phyloP scores from a whole-genome alignment of 768 basidiomycete species.

The Exidia glandulosa region DNA sequence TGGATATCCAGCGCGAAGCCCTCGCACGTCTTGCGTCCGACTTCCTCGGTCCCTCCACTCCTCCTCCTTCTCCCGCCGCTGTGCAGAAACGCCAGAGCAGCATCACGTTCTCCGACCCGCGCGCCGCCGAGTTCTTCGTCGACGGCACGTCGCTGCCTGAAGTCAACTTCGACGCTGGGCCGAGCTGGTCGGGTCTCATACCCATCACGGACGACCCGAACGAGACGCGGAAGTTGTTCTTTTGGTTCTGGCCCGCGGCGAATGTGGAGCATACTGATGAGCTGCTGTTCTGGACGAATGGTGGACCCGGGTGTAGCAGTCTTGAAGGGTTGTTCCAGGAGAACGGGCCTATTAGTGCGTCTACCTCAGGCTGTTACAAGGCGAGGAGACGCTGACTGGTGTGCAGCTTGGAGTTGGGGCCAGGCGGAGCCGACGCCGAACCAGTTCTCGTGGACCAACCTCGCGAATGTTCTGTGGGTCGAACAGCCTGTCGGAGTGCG shows the following conservation, averaged over 20 bases:
- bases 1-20: constrained; percentile 37
- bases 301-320: constrained; percentile 13
- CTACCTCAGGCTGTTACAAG: not conserved
- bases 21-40: constrained; percentile 24
- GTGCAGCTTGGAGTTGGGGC: constrained; percentile 9
- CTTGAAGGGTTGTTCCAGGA: constrained; percentile 10
- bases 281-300: constrained; percentile 25
- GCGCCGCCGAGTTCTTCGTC: constrained; percentile 29
- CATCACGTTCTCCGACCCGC: constrained; percentile 14
- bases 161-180: constrained; percentile 28
- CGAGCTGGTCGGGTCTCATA: constrained; percentile 19
- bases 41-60: constrained; percentile 24
- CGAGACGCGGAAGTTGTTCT: constrained; percentile 36
- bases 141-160: constrained; percentile 24
- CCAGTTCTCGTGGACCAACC: constrained; percentile 10
- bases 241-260: constrained; percentile 24
- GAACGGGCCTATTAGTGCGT: constrained; percentile 7
- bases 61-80: not conserved
- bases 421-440: constrained; percentile 7
- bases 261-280: constrained; percentile 19
- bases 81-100: not conserved
- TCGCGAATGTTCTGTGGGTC: constrained; percentile 10
- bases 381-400: not conserved
- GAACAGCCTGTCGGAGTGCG: constrained; percentile 14
- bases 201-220: constrained; percentile 18